Evolutionary conservation across 2,329 filamentous ascomycete genomes (phyloP), one percentile per base, ranked within the genome.

Genomic region (Colletotrichum chrysophilum): DNA sequence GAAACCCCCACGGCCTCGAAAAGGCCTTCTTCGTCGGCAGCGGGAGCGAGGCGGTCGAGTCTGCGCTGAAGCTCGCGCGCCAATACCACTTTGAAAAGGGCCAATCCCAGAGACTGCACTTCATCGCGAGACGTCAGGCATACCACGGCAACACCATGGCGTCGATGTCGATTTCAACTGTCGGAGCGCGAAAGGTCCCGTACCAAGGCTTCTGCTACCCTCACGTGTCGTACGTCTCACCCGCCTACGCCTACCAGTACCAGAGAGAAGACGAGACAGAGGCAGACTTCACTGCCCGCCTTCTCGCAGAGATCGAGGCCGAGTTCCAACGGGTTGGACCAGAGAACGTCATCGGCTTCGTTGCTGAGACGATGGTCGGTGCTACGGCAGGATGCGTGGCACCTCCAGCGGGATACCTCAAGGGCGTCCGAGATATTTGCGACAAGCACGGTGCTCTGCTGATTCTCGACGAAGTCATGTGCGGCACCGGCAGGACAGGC

Each of bases 391-490:
- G 90, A 4, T 90, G 88, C 70, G 87, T 90, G 0, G 85, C 89
- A 0, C 80, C 91, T 0, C 83, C 89, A 0, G 80, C 82, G 2
- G 90, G 90, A 0, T 93, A 93, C 70, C 87, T 92, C 77, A 80
- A 85, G n/a, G 89, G 87, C 10, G 85, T 92, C 74, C 86, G 88
- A 67, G 80, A 82, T 0, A 84, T 93, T 0, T 93, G 91, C 80
- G 85, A 89, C 26, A 87, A 87, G 70, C 84, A 92, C 72, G 89
- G 88, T 3, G 88, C 89, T 0, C 85, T 93, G 3, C 84, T 92
- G 7, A 86, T 91, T n/a, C 77, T 91, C 0, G 90, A 91, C 71
- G 89, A 91, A 81, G 89, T 95, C 75, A 95, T 95, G 93, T 93
- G 89, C 66, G 93, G 93, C 12, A 90, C 91, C 83, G 92, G 92